Evolutionary conservation across 73 alveolate species (phyloP), one percentile per base, ranked within the genome.

Genomic region (Stentor coeruleus): DNA sequence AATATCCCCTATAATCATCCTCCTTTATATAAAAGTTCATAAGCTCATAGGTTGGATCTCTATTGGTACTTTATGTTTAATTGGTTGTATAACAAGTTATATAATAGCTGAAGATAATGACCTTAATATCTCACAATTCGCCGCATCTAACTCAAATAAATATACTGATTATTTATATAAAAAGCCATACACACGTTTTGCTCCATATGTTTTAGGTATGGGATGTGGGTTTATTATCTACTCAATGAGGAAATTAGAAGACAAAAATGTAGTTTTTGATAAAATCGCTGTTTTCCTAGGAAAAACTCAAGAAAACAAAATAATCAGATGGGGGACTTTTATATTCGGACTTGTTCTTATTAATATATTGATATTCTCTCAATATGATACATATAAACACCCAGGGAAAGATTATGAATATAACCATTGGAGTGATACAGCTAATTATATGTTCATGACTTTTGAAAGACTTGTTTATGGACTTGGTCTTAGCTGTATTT

Each of bases 1-100:
- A 14, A 84, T 84, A 0, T n/a, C 85, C 0, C 92, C 92, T 39
- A 0, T 75, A n/a, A 15, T 75, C 38, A 33, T 37, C 0, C n/a
- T 20, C 33, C n/a, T 75, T 75, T 75, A 75, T 35, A 26, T 20
- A 20, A 66, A 31, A 66, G 11, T 66, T 40, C 36, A 66, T 40
- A 66, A 66, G 39, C 37, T 31, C 11, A 33, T 33, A 14, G 40
- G 20, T 66, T 66, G 79, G 79, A 40, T 20, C 33, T 26, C 33
- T 11, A 31, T 66, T 11, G n/a, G n/a, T 1, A 11, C 15, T 26
- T 33, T 66, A 20, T 28, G 33, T 33, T 2, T 66, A 2, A 1
- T 66, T 14, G 0, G n/a, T 0, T 28, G n/a, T 66, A 11, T 33
- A 26, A 66, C 79, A 14, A 28, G 49, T 1, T 37, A 49, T 49